phyloP scores from a whole-genome alignment of 805 yeast genomes.

The Metschnikowia drakensbergensis region DNA sequence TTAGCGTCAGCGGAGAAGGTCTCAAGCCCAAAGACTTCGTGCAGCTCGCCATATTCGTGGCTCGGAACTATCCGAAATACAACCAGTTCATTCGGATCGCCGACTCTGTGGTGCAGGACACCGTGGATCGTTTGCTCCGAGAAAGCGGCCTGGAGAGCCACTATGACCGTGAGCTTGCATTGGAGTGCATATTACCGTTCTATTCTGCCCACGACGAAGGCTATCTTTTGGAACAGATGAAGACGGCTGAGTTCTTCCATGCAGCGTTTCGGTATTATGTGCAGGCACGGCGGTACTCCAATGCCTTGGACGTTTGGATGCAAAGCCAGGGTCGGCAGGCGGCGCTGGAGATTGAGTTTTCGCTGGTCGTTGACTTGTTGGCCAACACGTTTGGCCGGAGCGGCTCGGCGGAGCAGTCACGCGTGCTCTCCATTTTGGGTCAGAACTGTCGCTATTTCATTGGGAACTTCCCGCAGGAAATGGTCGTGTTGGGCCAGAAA shows the following conservation, averaged over 20 bases:
- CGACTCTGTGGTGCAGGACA: slow-evolving; percentile 48
- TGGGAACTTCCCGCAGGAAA: slow-evolving; percentile 27
- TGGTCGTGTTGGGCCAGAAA: slow-evolving; percentile 35
- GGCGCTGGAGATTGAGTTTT: slow-evolving; percentile 6
- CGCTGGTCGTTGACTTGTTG: slow-evolving; percentile 22
- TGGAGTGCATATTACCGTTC: slow-evolving; percentile 64
- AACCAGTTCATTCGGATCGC: slow-evolving; percentile 75
- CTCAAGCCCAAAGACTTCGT: slow-evolving; percentile 26
- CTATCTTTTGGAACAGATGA: slow-evolving; percentile 47
- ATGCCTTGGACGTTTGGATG: slow-evolving; percentile 55
- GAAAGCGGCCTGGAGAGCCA: slow-evolving; percentile 30
- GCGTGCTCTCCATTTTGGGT: slow-evolving; percentile 22
- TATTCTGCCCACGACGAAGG: slow-evolving; percentile 58
- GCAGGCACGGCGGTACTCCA: slow-evolving; percentile 48
- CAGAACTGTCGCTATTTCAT: slow-evolving; percentile 24
- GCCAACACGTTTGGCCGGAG: slow-evolving; percentile 21
- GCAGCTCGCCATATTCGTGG: slow-evolving; percentile 63
- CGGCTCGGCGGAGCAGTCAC: slow-evolving; percentile 22
- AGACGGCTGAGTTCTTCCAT: slow-evolving; percentile 51
- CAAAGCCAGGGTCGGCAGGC: slow-evolving; percentile 17
- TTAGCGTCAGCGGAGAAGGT: slow-evolving; percentile 29
- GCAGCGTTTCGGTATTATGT: slow-evolving; percentile 58
- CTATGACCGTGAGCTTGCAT: slow-evolving; percentile 69
- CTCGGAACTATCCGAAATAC: slow-evolving; percentile 80
- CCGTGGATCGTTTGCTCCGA: slow-evolving; percentile 49